Percentiles rank a stretch among this genome's conserved stretches.
phyloP scores from a whole-genome alignment of 2,329 filamentous ascomycete genomes.

The Albophoma yamanashiensis region DNA sequence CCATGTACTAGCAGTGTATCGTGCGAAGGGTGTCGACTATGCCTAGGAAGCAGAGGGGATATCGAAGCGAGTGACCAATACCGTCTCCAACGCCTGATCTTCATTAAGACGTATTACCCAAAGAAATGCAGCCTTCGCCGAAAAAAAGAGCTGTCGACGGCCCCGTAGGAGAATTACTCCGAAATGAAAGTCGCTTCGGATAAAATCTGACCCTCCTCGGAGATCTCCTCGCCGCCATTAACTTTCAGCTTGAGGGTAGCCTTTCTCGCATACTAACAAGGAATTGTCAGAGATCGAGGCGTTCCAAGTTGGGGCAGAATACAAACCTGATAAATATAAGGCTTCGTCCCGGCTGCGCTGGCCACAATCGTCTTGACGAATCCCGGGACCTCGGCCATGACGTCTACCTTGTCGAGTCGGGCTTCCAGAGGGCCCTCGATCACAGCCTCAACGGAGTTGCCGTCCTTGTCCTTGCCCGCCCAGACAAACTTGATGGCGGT shows the following conservation, averaged over 20 bases:
- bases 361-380: constrained; percentile 94
- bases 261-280: constrained; percentile 55
- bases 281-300: neutral
- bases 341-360: constrained; percentile 80
- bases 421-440: constrained; percentile 60
- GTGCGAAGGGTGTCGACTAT: neutral
- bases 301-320: neutral
- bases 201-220: constrained; percentile 71
- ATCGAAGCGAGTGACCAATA: constrained; percentile 13
- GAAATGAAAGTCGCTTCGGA: constrained; percentile 96
- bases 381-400: constrained; percentile 92
- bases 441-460: constrained; percentile 57
- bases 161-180: constrained; percentile 21
- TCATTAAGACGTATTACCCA: constrained; percentile 8
- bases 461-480: constrained; percentile 68
- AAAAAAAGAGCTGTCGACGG: neutral
- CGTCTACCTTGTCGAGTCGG: constrained; percentile 69
- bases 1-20: neutral
- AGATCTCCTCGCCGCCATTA: constrained; percentile 59
- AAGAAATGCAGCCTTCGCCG: constrained; percentile 2
- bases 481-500: constrained; percentile 65
- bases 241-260: constrained; percentile 74
- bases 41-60: constrained; percentile 5
- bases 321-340: constrained; percentile 91
- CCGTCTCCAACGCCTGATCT: constrained; percentile 13